Base-by-base conservation (phyloP, 2,329 filamentous ascomycete species). In the Ceratocystiopsis sp. region DNA sequence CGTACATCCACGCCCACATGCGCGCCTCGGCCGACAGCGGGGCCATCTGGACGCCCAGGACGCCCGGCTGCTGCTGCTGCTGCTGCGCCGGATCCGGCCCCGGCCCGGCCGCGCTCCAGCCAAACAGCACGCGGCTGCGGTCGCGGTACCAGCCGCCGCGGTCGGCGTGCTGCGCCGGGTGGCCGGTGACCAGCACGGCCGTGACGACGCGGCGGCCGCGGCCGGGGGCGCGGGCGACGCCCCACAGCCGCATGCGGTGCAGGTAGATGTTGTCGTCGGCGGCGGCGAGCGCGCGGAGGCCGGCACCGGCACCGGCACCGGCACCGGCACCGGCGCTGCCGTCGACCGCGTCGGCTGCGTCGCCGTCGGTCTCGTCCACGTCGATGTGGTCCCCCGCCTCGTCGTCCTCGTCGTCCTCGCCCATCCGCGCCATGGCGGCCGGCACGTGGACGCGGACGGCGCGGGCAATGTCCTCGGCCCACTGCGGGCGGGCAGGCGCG, bases 1-100 rank as follows among this genome's bases (percentile, higher is more conserved):
- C 71, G 50, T 76, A 75, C 66, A 75, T 71, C 64, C 68, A 73
- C 47, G 75, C 67, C 65, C 71, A 75, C 38, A 69, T 59, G 35
- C 59, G 58, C 0, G 64, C 72, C 53, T 77, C 73, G 2, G 71
- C 46, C 14, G 49, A 49, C 14, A 15, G 33, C 12, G 10, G 34
- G n/a, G 37, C 41, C 17, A 7, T 43, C 12, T 29, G 29, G n/a
- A 17, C 15, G n/a, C n/a, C 4, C n/a, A 5, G 35, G 10, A 2
- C 35, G 38, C 1, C 8, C 16, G 19, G 19, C 19, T 21, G 19
- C 19, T 21, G 19, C 16, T 2, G 34, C 21, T 37, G 29, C 29
- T 29, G 18, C 32, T 42, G 38, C 41, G 11, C 50, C 21, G 43
- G 43, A 35, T 38, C 15, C 32, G 15, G 35, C 29, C 0, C 45